phyloP scores from a whole-genome alignment of 202 grass and related monocot species.

The Setaria italica region DNA sequence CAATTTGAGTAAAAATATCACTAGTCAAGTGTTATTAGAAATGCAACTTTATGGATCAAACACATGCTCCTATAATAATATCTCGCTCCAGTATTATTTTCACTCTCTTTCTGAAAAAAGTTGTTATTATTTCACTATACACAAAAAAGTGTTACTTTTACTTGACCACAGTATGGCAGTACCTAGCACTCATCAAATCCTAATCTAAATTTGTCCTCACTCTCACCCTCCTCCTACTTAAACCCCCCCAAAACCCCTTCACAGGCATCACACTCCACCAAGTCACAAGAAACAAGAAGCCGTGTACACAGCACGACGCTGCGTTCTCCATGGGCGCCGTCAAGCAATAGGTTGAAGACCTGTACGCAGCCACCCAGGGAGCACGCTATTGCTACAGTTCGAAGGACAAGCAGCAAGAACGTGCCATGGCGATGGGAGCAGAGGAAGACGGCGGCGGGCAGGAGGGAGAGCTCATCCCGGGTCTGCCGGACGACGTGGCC shows the following conservation, averaged over 20 bases:
- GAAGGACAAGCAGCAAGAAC: constrained; percentile 19
- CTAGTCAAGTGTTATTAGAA: background rate
- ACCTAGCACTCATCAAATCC: constrained; percentile 8
- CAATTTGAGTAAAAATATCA: constrained; percentile 18
- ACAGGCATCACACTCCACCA: background rate
- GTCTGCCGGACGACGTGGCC: constrained; percentile 67
- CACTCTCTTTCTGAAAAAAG: background rate
- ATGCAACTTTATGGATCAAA: background rate
- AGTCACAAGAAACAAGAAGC: background rate
- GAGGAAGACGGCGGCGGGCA: background rate
- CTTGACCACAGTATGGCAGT: too few relatives aligned
- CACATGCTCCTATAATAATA: background rate
- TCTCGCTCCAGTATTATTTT: background rate
- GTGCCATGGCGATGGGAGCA: background rate
- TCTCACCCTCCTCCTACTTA: constrained; percentile 38
- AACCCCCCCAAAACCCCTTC: constrained; percentile 34
- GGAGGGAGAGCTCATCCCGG: constrained; percentile 60
- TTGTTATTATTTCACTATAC: background rate
- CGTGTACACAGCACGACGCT: background rate
- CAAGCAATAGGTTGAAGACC: background rate
- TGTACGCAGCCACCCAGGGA: background rate
- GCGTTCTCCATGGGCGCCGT: constrained; percentile 39
- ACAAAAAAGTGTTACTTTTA: background rate
- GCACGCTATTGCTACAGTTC: background rate
- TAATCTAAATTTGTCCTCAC: constrained; percentile 28